Evolutionary conservation across 108 stramenopile genomes (phyloP), one percentile per base, ranked within the genome.

Genomic region (Pseudonitzschia multiseries): DNA sequence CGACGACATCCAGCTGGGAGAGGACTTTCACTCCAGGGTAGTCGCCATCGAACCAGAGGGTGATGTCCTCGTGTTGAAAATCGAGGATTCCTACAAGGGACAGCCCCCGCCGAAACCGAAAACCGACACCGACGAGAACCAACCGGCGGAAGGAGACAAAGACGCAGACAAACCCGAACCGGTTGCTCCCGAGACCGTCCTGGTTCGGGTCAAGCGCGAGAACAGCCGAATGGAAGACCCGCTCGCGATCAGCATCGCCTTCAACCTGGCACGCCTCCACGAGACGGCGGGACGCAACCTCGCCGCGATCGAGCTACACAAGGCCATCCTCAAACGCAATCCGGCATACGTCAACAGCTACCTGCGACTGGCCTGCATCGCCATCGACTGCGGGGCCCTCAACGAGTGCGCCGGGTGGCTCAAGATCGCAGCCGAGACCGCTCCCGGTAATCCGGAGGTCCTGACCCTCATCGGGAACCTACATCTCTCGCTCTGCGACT

Each of bases 381-480:
- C 91, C 28, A 86, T 89, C 69, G 94, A 95, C 65, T 89, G 84
- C 71, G 94, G 94, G 8, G 88, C 87, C 48, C 74, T 95, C 68
- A 88, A 88, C 63, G 88, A 93, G 71, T 91, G 91, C 71, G 86
- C 94, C 0, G 87, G 84, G 29, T 95, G 94, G 94, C 81, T 95
- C 33, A 91, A 93, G 70, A 87, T 88, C 78, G 90, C 92, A 1
- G 86, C 89, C 32, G 80, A 83, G 44, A 89, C 82, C 13, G 87
- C 90, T 22, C 91, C 94, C 31, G 91, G 89, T 59, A 95, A 95
- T 64, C 84, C 91, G 15, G 91, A 95, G 75, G 90, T 95, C 36
- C 65, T 95, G 17, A 91, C 89, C n/a, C 69, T 95, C 52, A 88
- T 95, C 81, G 94, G 94, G 68, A 92, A 95, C 69, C 86, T 93